A percentile compares a stretch with the other conserved stretches of the same genome.
These are phyloP conservation scores for Neurospora intermedia DNA, from an alignment of 495 filamentous ascomycete species.

Conservation along the genomic window DNA sequence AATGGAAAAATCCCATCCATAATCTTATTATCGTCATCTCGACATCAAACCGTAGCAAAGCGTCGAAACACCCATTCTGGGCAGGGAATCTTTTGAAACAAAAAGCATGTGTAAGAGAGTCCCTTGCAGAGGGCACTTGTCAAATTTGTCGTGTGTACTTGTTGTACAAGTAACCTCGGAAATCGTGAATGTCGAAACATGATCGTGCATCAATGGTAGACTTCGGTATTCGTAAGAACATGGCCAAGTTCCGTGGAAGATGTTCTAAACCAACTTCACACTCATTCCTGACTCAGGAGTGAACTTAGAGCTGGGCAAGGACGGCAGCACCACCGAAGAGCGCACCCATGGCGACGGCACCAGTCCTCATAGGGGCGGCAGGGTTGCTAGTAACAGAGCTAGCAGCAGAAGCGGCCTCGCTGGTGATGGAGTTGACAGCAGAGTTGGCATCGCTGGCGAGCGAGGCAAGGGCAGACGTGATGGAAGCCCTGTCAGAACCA, in stretches of 20 bases:
- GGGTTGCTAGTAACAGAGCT: background rate
- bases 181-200: background rate
- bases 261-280: background rate
- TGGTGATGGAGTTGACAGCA: conserved; percentile 5
- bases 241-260: background rate
- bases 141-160: background rate
- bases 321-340: conserved; percentile 27
- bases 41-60: background rate
- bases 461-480: conserved; percentile 12
- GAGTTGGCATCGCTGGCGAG: conserved; percentile 10
- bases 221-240: background rate
- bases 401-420: conserved; percentile 2
- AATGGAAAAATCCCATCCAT: background rate
- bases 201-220: background rate
- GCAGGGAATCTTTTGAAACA: background rate
- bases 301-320: conserved; percentile 16
- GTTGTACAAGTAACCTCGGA: background rate
- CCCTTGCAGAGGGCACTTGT: background rate
- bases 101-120: background rate
- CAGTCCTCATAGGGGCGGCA: conserved; percentile 19
- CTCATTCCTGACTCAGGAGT: background rate
- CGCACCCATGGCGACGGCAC: conserved; percentile 25
- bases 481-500: conserved; percentile 10
- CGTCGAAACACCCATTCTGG: background rate
- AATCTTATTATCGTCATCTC: background rate